phyloP scores from a whole-genome alignment of 1,284 basidiomycete species.

The Trametes hirsuta region DNA sequence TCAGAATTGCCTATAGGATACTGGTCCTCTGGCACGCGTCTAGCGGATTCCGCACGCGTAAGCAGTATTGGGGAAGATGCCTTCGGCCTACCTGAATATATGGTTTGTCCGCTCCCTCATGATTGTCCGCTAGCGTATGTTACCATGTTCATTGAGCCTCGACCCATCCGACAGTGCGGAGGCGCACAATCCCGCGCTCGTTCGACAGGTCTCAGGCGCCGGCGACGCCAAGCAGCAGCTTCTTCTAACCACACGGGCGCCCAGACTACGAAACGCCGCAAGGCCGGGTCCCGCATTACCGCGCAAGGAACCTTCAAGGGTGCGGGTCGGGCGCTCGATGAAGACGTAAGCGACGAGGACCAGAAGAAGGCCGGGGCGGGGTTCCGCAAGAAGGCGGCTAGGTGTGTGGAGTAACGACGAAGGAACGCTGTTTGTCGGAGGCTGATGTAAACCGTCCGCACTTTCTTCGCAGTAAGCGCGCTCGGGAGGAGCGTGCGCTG shows the following conservation, averaged over 20 bases:
- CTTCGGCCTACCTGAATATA: conserved; percentile 72
- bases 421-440: no score
- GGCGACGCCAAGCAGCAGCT: conserved; percentile 43
- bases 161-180: conserved; percentile 59
- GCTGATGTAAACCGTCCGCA: no score
- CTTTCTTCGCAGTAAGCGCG: conserved; percentile 58
- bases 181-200: conserved; percentile 71
- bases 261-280: conserved; percentile 67
- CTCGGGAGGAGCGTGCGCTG: conserved; percentile 71
- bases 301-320: conserved; percentile 62
- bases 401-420: conserved; percentile 42
- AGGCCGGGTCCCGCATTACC: conserved; percentile 67
- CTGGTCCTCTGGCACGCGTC: conserved; percentile 75
- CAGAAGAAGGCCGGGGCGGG: conserved; percentile 53
- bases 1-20: conserved; percentile 51
- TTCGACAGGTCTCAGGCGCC: conserved; percentile 49
- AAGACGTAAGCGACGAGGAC: conserved; percentile 41
- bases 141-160: not conserved
- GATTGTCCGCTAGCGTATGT: not conserved
- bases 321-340: conserved; percentile 55
- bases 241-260: conserved; percentile 59
- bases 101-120: conserved; percentile 45
- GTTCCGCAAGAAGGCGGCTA: conserved; percentile 70
- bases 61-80: conserved; percentile 52
- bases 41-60: conserved; percentile 63